Conservation (phyloP, 2,329 filamentous ascomycete genomes). For the Endoconidiophora laricicola region DNA sequence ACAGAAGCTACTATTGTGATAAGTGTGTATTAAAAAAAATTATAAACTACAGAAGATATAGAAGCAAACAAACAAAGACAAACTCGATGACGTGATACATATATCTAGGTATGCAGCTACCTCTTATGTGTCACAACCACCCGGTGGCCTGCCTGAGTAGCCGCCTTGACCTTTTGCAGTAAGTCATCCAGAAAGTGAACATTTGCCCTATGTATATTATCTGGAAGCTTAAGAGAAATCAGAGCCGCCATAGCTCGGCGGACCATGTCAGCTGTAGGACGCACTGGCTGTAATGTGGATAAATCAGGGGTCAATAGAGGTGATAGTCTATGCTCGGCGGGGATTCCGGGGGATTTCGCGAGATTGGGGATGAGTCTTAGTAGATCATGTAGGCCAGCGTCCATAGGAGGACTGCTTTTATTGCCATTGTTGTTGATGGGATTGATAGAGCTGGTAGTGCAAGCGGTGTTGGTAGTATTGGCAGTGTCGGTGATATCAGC, state of each 20-base stretch:
- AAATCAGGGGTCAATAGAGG: not conserved
- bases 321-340: no score
- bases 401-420: slow-evolving; percentile 1
- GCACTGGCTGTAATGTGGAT: not conserved
- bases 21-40: no score
- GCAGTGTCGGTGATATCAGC: not conserved
- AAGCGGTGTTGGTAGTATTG: not conserved
- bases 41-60: no score
- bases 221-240: not conserved
- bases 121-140: not conserved
- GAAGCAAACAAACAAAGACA: no score
- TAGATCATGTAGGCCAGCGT: no score
- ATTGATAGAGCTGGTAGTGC: not conserved
- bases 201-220: not conserved
- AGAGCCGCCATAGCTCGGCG: slow-evolving; percentile 7
- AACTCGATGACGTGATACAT: no score
- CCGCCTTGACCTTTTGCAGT: slow-evolving; percentile 3
- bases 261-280: slow-evolving; percentile 5
- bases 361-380: no score
- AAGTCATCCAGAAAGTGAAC: slow-evolving; percentile 7
- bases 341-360: no score
- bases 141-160: slow-evolving; percentile 1
- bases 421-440: not conserved
- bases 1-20: no score
- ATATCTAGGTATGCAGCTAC: not conserved